These are phyloP conservation scores for Candida labiduridarum DNA, from an alignment of 1,139 yeast genomes.

Conservation along the genomic window DNA sequence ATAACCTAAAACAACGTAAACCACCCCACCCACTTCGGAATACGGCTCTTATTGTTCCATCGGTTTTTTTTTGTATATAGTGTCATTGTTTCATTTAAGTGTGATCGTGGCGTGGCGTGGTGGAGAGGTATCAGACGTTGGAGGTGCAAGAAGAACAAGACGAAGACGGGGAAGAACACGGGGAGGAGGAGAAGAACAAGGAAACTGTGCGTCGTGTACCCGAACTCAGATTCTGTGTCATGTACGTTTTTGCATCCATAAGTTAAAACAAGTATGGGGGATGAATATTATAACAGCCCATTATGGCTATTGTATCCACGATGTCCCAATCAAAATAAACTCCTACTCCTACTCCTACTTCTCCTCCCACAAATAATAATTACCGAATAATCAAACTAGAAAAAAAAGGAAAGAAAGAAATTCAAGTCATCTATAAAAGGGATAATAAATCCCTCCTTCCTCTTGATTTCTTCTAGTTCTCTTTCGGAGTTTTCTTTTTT, in stretches of 20 bases:
- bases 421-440: slow-evolving; percentile 4
- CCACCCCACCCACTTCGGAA: no score
- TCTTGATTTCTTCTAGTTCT: not conserved
- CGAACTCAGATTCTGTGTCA: not conserved
- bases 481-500: not conserved
- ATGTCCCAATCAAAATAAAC: not conserved
- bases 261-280: not conserved
- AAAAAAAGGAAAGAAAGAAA: not conserved
- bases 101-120: no score
- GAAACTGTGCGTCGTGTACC: not conserved
- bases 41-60: no score
- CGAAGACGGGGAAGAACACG: not conserved
- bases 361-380: not conserved
- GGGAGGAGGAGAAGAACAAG: not conserved
- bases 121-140: no score
- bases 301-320: not conserved
- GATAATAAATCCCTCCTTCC: not conserved
- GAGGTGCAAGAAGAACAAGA: not conserved
- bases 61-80: no score
- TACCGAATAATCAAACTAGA: not conserved
- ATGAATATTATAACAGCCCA: not conserved
- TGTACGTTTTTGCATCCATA: slow-evolving; percentile 3
- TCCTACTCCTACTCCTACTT: no score
- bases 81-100: no score
- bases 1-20: no score